These are phyloP conservation scores for Prunella vulgaris DNA, from an alignment of 257 asterid genomes.

Conservation along the genomic window DNA sequence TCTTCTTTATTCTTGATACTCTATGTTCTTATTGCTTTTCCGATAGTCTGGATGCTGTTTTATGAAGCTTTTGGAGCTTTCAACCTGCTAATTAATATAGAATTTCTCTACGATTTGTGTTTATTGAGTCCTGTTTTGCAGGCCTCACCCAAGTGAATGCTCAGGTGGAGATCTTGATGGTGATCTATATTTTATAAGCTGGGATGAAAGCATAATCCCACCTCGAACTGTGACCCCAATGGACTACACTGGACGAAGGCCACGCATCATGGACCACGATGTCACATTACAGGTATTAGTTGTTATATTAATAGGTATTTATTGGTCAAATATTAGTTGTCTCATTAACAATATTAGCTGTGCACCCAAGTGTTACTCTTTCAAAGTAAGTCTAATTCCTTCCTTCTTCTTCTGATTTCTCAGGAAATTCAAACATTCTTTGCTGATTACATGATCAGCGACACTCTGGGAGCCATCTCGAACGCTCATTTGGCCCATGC, in stretches of 20 bases:
- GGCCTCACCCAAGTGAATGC: conserved; percentile 99
- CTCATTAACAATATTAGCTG: no score
- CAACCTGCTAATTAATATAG: neutral
- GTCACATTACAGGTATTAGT: conserved; percentile 63
- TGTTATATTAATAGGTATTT: no score
- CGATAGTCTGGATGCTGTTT: neutral
- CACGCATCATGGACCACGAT: conserved; percentile 81
- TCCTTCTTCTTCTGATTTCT: conserved; percentile 6
- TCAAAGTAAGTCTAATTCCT: neutral
- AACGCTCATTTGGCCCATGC: conserved; percentile 87
- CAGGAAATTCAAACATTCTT: conserved; percentile 93
- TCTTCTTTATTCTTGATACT: neutral
- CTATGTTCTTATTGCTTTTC: neutral
- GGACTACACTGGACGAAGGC: conserved; percentile 88
- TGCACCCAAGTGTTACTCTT: neutral
- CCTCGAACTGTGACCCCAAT: conserved; percentile 67
- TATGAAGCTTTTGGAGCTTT: neutral
- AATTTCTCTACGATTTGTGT: neutral
- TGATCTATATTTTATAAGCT: conserved; percentile 82
- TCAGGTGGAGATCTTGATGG: conserved; percentile 99
- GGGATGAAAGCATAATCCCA: conserved; percentile 77
- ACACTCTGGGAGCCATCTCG: conserved; percentile 83
- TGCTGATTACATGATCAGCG: conserved; percentile 82
- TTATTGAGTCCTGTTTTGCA: conserved; percentile 25
- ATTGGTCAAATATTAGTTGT: no score